Base-by-base conservation (phyloP, 306 rosid species). In the Psophocarpus tetragonolobus region DNA sequence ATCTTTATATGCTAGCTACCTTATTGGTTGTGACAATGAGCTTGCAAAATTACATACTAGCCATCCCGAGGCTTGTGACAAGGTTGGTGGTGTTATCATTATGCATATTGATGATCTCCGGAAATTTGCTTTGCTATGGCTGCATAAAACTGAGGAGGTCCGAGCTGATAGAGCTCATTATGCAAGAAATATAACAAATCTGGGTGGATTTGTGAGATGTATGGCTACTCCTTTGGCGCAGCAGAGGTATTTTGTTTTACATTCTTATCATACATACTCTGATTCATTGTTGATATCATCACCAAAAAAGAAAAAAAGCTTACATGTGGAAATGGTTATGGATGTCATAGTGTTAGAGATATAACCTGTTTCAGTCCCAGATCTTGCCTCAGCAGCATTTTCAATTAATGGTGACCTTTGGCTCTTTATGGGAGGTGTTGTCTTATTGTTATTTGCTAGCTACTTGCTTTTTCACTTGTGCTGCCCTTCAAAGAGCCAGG, bases 151-250 rank as follows among this genome's bases (percentile, higher is more conserved):
- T 0, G 99, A 95, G 85, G 99, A 95, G 83, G 97, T 95, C 21
- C 92, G 99, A 38, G 97, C 97, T 3, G 99, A 95, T 90, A 91
- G 80, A 87, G 97, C 92, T 79, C 99, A 95, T 83, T 95, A 95
- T 80, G 96, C 94, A 36, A 88, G 88, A 54, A 95, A 95, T 86
- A 92, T 95, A 73, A 95, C 99, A 6, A 74, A 75, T 91, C 99
- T 20, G 99, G 99, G 54, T 95, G 99, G 99, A 95, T 92, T 13
- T 92, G 99, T 73, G 99, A 95, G 88, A 95, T 92, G 99, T 95
- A 95, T 81, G 99, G 99, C 41, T 95, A 95, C 86, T 95, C 99
- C 36, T 95, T 95, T 5, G 99, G 96, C 3, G 99, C 99, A 5
- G 99, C 99, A 3, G 99, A 95, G 99, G 99, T 95, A 95, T 33